A percentile compares a stretch with the other conserved stretches of the same genome.
phyloP scores from a whole-genome alignment of 2,329 filamentous ascomycete genomes.

The Xylariomycetidae sp. region DNA sequence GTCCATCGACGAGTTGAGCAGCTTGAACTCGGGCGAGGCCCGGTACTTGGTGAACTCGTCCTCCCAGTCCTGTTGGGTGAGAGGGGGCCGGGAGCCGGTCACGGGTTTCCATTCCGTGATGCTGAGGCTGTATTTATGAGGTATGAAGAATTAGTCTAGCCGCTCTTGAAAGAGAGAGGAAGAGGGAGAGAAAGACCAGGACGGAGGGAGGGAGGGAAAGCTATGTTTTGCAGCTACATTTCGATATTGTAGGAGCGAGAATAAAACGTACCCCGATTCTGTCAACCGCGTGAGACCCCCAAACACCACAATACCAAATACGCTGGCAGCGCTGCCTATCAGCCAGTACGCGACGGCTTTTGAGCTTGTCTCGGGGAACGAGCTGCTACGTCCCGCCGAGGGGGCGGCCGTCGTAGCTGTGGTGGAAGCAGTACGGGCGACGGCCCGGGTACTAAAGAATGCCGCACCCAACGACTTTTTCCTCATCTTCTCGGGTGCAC shows the following conservation, averaged over 20 bases:
- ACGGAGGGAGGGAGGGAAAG: not conserved
- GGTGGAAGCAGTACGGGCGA: too few species aligned
- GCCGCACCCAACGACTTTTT: too few species aligned
- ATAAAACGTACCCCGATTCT: conserved; percentile 72
- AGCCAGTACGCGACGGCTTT: conserved; percentile 89
- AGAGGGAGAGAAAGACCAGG: conserved; percentile 3
- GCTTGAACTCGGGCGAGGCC: conserved; percentile 84
- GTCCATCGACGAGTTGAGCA: conserved; percentile 89
- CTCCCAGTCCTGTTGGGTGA: conserved; percentile 78
- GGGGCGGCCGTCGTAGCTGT: too few species aligned
- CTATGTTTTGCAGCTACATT: too few species aligned
- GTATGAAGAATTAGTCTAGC: too few species aligned
- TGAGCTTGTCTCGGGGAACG: conserved; percentile 60
- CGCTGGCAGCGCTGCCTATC: conserved; percentile 82
- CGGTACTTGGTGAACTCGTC: conserved; percentile 91
- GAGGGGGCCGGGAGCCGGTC: conserved; percentile 83
- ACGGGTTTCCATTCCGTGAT: conserved; percentile 99
- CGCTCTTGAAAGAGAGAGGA: conserved; percentile 5
- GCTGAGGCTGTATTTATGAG: conserved; percentile 64
- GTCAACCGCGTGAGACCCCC: conserved; percentile 90
- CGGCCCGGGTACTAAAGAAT: too few species aligned
- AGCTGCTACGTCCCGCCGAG: too few species aligned
- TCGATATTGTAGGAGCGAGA: not conserved
- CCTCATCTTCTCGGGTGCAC: too few species aligned
- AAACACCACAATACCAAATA: conserved; percentile 95